Evolutionary conservation across 1,284 basidiomycete species (phyloP), one percentile per base, ranked within the genome.

Genomic region (Puccinia hordei): DNA sequence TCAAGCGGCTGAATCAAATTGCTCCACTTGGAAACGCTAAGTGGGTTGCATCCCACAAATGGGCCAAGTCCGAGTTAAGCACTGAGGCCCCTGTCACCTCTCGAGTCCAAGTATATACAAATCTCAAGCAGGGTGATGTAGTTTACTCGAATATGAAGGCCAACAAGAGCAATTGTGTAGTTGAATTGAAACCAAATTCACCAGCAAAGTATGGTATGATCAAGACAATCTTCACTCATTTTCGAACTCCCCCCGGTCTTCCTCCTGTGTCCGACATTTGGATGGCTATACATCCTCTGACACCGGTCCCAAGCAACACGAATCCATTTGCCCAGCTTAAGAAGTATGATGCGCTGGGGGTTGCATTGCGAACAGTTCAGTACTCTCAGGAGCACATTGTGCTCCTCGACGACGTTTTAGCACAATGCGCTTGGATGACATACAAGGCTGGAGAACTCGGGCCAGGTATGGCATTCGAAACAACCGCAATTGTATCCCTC

Each of bases 131-230:
- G 5, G 24, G 38, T 30, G 38, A 69, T 12, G 38, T 44, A 5
- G 35, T 59, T n/a, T 78, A 35, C n/a, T 78, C 75, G 5, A 44
- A 12, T 9, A n/a, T 53, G 15, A 27, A 78, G 41, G 22, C 13
- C 10, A 78, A 78, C 57, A 4, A 59, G 59, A 69, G 44, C n/a
- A 78, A 78, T 46, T 65, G 46, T 30, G 27, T 69, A 22, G 44
- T 78, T 15, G 35, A n/a, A 1, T 33, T 78, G 24, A 78, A 78
- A 27, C 19, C 35, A 15, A 27, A 59, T 38, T 17, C 33, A 27
- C 13, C 1, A 63, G 13, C 19, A 19, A 30, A 65, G 22, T 49
- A 41, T 65, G 73, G 44, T 3, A 49, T 75, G n/a, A 75, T 75
- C 19, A n/a, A 61, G 1, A 44, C 4, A n/a, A 75, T 63, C 24